Percentiles rank a stretch among this genome's conserved stretches.
These are phyloP conservation scores for Cytospora piceicola DNA, from an alignment of 2,329 filamentous ascomycete species.

Conservation along the genomic window DNA sequence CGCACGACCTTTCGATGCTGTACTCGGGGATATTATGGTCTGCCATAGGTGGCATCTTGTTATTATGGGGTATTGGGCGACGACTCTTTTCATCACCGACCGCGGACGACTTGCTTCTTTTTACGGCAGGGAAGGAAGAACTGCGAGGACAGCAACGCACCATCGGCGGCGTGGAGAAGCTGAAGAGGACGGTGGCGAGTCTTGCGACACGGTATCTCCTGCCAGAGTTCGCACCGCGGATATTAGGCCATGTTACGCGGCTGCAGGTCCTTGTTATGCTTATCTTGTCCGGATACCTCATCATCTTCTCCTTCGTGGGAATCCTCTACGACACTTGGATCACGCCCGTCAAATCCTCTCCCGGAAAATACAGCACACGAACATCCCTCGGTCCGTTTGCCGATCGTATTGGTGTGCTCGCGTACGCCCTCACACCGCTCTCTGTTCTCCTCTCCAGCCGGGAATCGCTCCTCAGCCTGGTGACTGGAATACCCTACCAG, in stretches of 20 bases:
- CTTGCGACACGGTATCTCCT: slow-evolving; percentile 58
- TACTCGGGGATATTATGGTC: slow-evolving; percentile 57
- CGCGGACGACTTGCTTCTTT: background rate
- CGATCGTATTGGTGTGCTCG: slow-evolving; percentile 70
- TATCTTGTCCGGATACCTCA: slow-evolving; percentile 63
- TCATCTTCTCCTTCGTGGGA: slow-evolving; percentile 70
- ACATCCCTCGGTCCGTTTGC: slow-evolving; percentile 68
- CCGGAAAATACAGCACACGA: slow-evolving; percentile 64
- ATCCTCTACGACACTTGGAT: slow-evolving; percentile 71
- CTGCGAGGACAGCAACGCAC: background rate
- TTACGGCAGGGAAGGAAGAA: background rate
- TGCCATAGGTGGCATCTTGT: slow-evolving; percentile 48
- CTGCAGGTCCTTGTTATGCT: slow-evolving; percentile 67
- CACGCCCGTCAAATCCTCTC: slow-evolving; percentile 64
- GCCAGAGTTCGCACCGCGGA: slow-evolving; percentile 56
- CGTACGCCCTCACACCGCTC: slow-evolving; percentile 75
- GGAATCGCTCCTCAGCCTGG: slow-evolving; percentile 69
- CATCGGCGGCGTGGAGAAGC: slow-evolving; percentile 17
- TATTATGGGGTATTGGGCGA: slow-evolving; percentile 47
- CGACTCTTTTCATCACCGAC: slow-evolving; percentile 19
- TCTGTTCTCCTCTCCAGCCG: slow-evolving; percentile 69
- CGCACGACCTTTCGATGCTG: slow-evolving; percentile 55
- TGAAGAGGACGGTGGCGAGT: slow-evolving; percentile 31
- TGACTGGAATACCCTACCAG: slow-evolving; percentile 76
- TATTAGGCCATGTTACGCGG: slow-evolving; percentile 71